A percentile compares a stretch with the other conserved stretches of the same genome.
Conservation (phyloP, 257 asterid species). For the Echium plantagineum region DNA sequence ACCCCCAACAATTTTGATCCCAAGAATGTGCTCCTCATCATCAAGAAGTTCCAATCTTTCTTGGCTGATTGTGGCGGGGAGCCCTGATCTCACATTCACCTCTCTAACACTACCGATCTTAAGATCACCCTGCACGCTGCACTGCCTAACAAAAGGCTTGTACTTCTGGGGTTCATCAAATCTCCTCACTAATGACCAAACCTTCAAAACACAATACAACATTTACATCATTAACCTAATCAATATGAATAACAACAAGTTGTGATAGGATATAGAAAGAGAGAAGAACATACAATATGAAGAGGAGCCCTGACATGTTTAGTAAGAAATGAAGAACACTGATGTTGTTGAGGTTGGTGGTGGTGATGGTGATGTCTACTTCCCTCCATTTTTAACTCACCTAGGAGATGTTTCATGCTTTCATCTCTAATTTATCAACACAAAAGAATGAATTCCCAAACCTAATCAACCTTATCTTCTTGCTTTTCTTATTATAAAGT, state of each 20-base stretch:
- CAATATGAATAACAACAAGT: no score
- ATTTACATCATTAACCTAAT: neutral
- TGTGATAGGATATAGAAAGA: no score
- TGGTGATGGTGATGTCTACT: slow-evolving; percentile 11
- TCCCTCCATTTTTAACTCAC: slow-evolving; percentile 5
- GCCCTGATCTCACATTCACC: slow-evolving; percentile 10
- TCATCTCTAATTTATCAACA: no score
- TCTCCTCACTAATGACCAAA: slow-evolving; percentile 12
- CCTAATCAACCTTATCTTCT: slow-evolving; percentile 2
- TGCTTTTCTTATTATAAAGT: neutral
- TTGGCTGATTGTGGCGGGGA: slow-evolving; percentile 9
- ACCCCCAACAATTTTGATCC: slow-evolving; percentile 4
- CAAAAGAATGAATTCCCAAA: slow-evolving; percentile 5
- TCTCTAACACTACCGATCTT: slow-evolving; percentile 10
- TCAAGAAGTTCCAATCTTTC: slow-evolving; percentile 10
- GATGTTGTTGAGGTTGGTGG: slow-evolving; percentile 7
- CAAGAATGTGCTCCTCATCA: slow-evolving; percentile 2
- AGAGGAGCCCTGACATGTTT: slow-evolving; percentile 19
- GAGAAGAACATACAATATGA: slow-evolving; percentile 8
- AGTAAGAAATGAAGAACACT: slow-evolving; percentile 12
- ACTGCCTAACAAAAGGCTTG: slow-evolving; percentile 13
- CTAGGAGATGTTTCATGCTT: no score
- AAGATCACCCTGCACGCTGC: slow-evolving; percentile 8
- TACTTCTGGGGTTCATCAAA: slow-evolving; percentile 11
- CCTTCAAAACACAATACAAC: neutral